phyloP scores from a whole-genome alignment of 441 rosid genomes.

The Gossypium trilobum region DNA sequence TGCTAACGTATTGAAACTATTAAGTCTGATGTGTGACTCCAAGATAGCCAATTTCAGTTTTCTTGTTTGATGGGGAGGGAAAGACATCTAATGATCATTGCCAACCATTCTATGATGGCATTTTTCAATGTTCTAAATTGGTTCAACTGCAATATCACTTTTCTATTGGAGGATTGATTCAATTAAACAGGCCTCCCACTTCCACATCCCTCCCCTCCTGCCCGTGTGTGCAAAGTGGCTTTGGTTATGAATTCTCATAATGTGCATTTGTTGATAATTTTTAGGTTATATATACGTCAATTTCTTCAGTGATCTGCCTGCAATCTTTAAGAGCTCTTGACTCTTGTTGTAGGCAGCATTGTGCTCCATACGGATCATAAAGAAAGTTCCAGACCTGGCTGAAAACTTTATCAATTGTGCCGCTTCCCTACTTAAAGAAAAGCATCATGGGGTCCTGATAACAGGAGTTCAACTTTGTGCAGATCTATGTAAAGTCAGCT shows the following conservation, averaged over 20 bases:
- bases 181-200: background rate
- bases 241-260: background rate
- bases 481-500: constrained; percentile 77
- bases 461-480: constrained; percentile 93
- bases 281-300: background rate
- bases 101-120: background rate
- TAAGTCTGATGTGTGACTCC: background rate
- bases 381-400: constrained; percentile 94
- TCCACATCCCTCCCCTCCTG: background rate
- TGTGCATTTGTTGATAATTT: background rate
- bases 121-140: background rate
- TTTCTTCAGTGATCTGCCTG: background rate
- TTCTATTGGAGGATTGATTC: background rate
- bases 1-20: background rate
- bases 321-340: background rate
- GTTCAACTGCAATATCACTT: background rate
- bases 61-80: constrained; percentile 5
- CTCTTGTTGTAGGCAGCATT: constrained; percentile 66
- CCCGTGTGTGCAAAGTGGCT: background rate
- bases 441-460: constrained; percentile 93
- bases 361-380: constrained; percentile 83
- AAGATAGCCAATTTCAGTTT: background rate
- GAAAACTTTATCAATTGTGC: constrained; percentile 92
- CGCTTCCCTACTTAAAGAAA: constrained; percentile 82
- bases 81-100: background rate